Evolutionary conservation across 2,329 filamentous ascomycete genomes (phyloP), one percentile per base, ranked within the genome.

Genomic region (Phyllosticta citrichinensis): DNA sequence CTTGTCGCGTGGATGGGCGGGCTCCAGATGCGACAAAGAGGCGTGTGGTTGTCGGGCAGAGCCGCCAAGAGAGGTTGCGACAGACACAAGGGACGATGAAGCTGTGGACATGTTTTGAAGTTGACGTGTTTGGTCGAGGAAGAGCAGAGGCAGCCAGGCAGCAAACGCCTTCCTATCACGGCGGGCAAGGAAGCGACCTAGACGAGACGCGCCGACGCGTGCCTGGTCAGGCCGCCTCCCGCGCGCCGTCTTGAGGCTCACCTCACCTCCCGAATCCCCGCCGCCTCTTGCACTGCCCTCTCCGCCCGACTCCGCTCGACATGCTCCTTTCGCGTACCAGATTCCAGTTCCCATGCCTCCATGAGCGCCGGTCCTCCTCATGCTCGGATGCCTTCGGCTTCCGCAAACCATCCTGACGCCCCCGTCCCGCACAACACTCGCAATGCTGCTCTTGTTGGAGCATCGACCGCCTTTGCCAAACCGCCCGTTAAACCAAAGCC

Each of bases 401-500:
- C 58, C 67, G 68, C 65, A 66, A 71, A 63, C 63, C 71, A 62
- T 67, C 68, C 65, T 53, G 70, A 73, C 64, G 71, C 71, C 30
- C 68, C 69, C 65, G 70, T 71, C 52, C 70, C 70, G 33, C 66
- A 70, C 65, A 74, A 73, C 65, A 69, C 71, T 53, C 71, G 66
- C 60, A 66, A 77, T 68, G 77, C 79, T 55, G 80, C 80, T 54
- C 73, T 82, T 14, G 72, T 72, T 58, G 80, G 80, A 33, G 80
- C 80, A 9, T 71, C 75, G 5, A 66, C 73, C 51, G 80, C 80
- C 22, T 82, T 81, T 67, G 73, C 71, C 11, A 78, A 76, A 66
- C 74, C 75, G 25, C 67, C 73, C 27, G 65, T 73, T 53, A 75
- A 75, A 65, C 72, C 75, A 20, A 76, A 75, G 62, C 72, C 75